These are phyloP conservation scores for Hippophae tibetana DNA, from an alignment of 306 rosid species.

Conservation along the genomic window DNA sequence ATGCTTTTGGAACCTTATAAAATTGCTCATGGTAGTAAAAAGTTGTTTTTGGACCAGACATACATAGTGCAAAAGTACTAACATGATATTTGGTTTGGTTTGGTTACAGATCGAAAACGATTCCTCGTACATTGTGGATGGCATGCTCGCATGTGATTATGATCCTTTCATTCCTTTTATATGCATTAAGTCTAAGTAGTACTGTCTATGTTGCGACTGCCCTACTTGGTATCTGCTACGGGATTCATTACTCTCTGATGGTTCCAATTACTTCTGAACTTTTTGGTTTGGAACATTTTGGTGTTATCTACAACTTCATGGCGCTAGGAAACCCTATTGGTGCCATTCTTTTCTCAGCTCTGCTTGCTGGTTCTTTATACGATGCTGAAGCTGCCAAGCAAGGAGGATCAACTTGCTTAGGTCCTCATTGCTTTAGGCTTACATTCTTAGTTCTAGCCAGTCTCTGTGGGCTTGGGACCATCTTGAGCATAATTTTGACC, in stretches of 20 bases:
- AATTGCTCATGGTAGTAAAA: too few species aligned
- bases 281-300: slow-evolving; percentile 62
- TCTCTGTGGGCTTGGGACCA: slow-evolving; percentile 51
- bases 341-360: slow-evolving; percentile 57
- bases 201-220: slow-evolving; percentile 69
- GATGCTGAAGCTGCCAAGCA: slow-evolving; percentile 72
- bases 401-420: slow-evolving; percentile 60
- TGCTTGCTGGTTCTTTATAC: slow-evolving; percentile 55
- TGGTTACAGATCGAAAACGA: slow-evolving; percentile 35
- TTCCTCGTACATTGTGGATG: slow-evolving; percentile 79
- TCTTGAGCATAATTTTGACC: slow-evolving; percentile 58
- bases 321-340: slow-evolving; percentile 63
- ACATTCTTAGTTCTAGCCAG: slow-evolving; percentile 66
- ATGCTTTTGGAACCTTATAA: too few species aligned
- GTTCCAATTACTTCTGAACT: slow-evolving; percentile 50
- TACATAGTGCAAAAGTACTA: neutral
- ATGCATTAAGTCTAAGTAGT: slow-evolving; percentile 40
- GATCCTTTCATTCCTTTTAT: slow-evolving; percentile 43
- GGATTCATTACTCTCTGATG: slow-evolving; percentile 46
- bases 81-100: slow-evolving; percentile 14
- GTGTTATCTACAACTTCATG: slow-evolving; percentile 48
- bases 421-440: slow-evolving; percentile 58
- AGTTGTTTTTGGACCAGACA: neutral
- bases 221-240: slow-evolving; percentile 55
- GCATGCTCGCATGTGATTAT: slow-evolving; percentile 49